phyloP scores from a whole-genome alignment of 495 filamentous ascomycete genomes.

The Xylaria telfairii region DNA sequence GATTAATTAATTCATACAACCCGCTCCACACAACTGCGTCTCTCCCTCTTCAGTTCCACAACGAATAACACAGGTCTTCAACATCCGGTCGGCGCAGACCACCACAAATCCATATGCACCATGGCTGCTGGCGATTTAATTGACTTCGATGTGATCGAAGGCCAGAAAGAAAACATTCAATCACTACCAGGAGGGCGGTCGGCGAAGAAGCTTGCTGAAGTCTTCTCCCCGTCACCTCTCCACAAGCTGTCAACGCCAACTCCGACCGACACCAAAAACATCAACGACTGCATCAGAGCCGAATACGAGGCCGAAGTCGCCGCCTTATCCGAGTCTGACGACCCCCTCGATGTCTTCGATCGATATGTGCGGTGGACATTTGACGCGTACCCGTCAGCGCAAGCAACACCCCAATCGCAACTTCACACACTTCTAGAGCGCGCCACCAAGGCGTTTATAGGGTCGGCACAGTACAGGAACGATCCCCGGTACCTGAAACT shows the following conservation, averaged over 20 bases:
- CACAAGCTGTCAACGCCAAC: constrained; percentile 63
- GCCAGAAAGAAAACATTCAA: constrained; percentile 97
- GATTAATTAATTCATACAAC: constrained; percentile 22
- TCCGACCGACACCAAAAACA: constrained; percentile 71
- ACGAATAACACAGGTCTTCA: constrained; percentile 18
- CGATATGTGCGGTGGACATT: constrained; percentile 97
- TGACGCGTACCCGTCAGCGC: constrained; percentile 91
- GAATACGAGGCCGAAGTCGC: constrained; percentile 87
- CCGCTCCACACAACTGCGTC: constrained; percentile 22
- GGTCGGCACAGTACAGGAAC: constrained; percentile 85
- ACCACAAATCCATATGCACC: constrained; percentile 24
- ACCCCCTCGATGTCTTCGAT: constrained; percentile 94
- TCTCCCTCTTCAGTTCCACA: constrained; percentile 4
- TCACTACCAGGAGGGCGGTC: constrained; percentile 89
- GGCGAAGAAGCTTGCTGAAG: constrained; percentile 83
- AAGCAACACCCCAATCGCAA: constrained; percentile 87
- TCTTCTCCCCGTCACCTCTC: constrained; percentile 72
- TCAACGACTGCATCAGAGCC: constrained; percentile 77
- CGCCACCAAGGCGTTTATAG: constrained; percentile 88
- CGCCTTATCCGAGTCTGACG: constrained; percentile 82
- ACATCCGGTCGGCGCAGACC: constrained; percentile 23
- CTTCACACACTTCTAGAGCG: constrained; percentile 89
- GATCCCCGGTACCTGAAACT: constrained; percentile 91
- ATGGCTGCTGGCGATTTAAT: constrained; percentile 65
- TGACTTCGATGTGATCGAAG: constrained; percentile 94